Base-by-base conservation (phyloP, 805 yeast species). In the Metschnikowia arizonensis region DNA sequence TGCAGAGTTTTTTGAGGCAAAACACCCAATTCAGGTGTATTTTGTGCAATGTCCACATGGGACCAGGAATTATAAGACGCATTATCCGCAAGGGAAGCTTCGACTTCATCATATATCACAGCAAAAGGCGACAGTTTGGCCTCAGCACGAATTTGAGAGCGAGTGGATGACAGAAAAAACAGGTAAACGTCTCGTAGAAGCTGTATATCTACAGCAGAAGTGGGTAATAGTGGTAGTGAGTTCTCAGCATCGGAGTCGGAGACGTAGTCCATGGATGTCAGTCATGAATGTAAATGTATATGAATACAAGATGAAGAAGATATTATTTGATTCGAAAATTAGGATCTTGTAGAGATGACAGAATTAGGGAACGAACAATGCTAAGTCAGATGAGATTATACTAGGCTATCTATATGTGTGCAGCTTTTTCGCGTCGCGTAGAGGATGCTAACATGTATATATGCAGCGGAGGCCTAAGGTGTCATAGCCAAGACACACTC, bases 231-330 rank as follows among this genome's bases (percentile, higher is more conserved):
- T 26, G 56, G 55, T 6, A 53, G 52, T 33, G 52, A 38, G 48
- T 50, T 54, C 44, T 53, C 56, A 38, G 49, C 40, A 35, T 54
- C 58, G 41, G 58, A 54, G 52, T 54, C 58, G 42, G 53, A 33
- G 46, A 49, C 46, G 40, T 32, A 36, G 40, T 53, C 55, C 55
- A 50, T 53, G 8, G 44, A 45, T 40, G 40, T 15, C 32, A 37
- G 40, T 37, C 40, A 37, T 37, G 26, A 37, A 37, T 26, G 40
- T 28, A 14, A 29, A 8, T 14, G 36, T 17, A 11, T 14, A 33
- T 17, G 28, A 21, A 40, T 40, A 47, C 31, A 8, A 26, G 38
- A 23, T 34, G 38, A 28, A 14, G 39, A 12, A 21, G n/a, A 19
- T 11, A 14, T 36, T 19, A 31, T 25, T 30, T 7, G 15, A 14